Conservation (phyloP, 106 monocot genomes). For the Cymbidium sinense region DNA sequence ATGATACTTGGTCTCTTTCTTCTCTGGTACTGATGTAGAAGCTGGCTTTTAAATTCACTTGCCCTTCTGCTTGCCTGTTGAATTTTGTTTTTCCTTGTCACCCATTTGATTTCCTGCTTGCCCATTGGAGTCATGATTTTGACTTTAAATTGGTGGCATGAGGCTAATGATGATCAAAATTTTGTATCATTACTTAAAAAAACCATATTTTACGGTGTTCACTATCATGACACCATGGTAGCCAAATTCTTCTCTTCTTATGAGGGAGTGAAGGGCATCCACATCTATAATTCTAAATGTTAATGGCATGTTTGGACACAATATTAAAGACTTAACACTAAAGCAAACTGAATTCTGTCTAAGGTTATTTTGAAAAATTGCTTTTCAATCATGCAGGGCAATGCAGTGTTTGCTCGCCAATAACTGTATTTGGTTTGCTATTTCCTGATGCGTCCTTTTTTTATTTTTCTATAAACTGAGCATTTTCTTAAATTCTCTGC, state of each 20-base stretch:
- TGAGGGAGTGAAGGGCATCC: not conserved
- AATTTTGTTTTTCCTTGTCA: too few relatives aligned
- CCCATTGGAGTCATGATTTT: too few relatives aligned
- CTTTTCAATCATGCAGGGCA: not conserved
- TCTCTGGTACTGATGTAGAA: too few relatives aligned
- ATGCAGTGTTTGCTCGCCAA: not conserved
- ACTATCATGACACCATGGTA: not conserved
- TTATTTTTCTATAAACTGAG: not conserved
- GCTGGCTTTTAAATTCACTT: too few relatives aligned
- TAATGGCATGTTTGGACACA: not conserved
- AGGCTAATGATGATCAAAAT: too few relatives aligned
- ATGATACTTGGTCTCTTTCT: too few relatives aligned
- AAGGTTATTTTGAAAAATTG: not conserved
- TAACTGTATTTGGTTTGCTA: not conserved
- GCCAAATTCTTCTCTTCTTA: not conserved
- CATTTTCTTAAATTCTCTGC: slow-evolving; percentile 5
- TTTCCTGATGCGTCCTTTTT: not conserved
- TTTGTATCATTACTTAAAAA: too few relatives aligned
- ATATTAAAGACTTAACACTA: not conserved
- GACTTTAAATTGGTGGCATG: too few relatives aligned
- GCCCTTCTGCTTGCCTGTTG: too few relatives aligned
- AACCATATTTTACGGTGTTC: too few relatives aligned
- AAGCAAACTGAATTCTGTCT: not conserved
- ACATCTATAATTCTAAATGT: not conserved
- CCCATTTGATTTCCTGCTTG: too few relatives aligned